Base-by-base conservation (phyloP, 306 rosid species). In the Inga oerstediana region DNA sequence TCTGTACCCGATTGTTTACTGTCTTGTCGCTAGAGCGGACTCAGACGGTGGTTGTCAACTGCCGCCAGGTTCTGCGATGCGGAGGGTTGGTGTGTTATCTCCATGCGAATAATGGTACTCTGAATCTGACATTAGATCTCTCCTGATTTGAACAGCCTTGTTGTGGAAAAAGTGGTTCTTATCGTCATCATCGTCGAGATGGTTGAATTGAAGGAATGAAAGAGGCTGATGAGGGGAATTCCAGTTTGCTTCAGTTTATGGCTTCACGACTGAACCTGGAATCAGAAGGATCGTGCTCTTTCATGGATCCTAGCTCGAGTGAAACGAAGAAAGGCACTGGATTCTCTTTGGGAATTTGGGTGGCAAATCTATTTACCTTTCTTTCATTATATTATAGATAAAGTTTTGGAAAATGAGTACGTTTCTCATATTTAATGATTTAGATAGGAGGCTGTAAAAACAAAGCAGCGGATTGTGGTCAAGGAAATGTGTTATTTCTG, bases 131-230 rank as follows among this genome's bases (percentile, higher is more conserved):
- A 4, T 16, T 49, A 49, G 54, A 14, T 14, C 19, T 48, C 5
- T 48, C 2, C 1, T 14, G 54, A 48, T 13, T 3, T 48, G 19
- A 48, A 48, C 17, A 13, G 51, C 51, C 1, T 8, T 39, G 19
- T 48, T 4, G 54, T 14, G 54, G 54, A 49, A 14, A 14, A 7
- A 11, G 19, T 14, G 54, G 19, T 14, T 49, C 54, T 49, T 14
- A 14, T 13, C 54, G 54, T 45, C 19, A 4, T 48, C 15, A 37
- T 37, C 41, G 14, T 46, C 51, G 51, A 12, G 16, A 2, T 46
- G 51, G 85, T 83, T 84, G 86, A 87, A 76, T 84, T 51, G 56
- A 51, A 51, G n/a, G 56, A 51, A 16, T 4, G 72, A 88, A 76
- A 82, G 92, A 89, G 61, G 56, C 56, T 15, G 56, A 51, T 15